phyloP scores from a whole-genome alignment of 148 eudicot genomes.

The Heliosperma pusillum region DNA sequence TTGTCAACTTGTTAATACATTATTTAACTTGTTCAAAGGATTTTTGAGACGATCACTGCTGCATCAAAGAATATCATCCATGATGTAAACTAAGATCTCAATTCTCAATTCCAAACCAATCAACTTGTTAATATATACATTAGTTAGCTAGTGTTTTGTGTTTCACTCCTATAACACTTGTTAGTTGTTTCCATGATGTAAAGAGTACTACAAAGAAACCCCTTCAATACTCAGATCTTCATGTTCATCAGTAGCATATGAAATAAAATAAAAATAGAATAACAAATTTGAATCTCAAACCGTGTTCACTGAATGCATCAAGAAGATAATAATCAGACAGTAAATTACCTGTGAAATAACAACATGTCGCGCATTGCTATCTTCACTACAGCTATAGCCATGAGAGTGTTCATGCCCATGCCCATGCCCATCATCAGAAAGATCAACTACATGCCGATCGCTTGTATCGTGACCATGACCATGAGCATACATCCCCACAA shows the following conservation, averaged over 20 bases:
- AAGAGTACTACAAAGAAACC: background rate
- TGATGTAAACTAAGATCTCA: no score
- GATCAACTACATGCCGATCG: constrained; percentile 36
- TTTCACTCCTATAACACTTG: background rate
- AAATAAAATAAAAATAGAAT: background rate
- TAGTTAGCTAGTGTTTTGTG: no score
- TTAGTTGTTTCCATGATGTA: background rate
- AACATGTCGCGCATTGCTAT: constrained; percentile 50
- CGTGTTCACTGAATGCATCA: background rate
- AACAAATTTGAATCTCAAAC: background rate
- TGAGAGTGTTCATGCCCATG: constrained; percentile 36
- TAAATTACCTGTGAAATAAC: constrained; percentile 82
- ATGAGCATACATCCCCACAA: constrained; percentile 87
- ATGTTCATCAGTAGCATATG: background rate
- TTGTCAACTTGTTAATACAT: background rate
- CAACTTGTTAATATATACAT: no score
- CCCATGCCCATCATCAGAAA: constrained; percentile 25
- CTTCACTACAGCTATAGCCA: constrained; percentile 42
- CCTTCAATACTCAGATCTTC: background rate
- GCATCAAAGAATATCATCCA: background rate
- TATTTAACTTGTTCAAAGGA: background rate
- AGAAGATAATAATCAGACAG: background rate
- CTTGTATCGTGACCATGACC: constrained; percentile 45
- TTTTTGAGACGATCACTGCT: background rate
- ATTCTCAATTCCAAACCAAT: no score